Base-by-base conservation (phyloP, 108 stramenopile genomes). In the Cyclotella cryptica region DNA sequence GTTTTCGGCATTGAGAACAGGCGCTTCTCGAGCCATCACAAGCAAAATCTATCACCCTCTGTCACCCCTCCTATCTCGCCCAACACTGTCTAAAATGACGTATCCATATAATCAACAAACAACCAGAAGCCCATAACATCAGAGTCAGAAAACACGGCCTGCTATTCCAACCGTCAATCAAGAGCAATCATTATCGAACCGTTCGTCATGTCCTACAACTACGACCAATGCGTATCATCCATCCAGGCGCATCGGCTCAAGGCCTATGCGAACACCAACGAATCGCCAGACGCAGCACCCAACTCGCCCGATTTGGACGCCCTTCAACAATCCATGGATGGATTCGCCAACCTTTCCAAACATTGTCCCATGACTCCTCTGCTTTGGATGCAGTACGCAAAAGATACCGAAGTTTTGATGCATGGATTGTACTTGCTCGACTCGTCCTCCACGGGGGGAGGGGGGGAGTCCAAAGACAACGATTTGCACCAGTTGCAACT, bases 291-390 rank as follows among this genome's bases (percentile, higher is more conserved):
- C 18, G 82, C 64, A 14, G 43, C 62, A 14, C 2, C 51, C 21
- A 45, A 19, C 29, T 28, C 66, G 57, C 71, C 72, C 26, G 75
- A 83, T 62, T 66, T 83, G 51, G 82, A 83, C 10, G 71, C 82
- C 19, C 75, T 83, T 14, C 82, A 83, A 68, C 65, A 72, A 72
- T 83, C 82, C n/a, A 72, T 83, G 60, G 82, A 83, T 58, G 82
- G 61, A 60, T 83, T 83, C 66, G 70, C 82, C 47, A 62, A 69
- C 58, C 82, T 83, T 14, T 83, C 82, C 10, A 77, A 54, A 52
- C 79, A 89, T 68, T 96, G 95, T 68, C 91, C 91, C 78, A 92
- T 96, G 92, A 93, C 95, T 19, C 95, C 95, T 22, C 71, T 91
- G 40, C 68, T 96, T 17, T 96, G 95, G 95, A 93, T 96, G 77